phyloP scores from a whole-genome alignment of 148 eudicot genomes.

The Chenopodium formosanum region DNA sequence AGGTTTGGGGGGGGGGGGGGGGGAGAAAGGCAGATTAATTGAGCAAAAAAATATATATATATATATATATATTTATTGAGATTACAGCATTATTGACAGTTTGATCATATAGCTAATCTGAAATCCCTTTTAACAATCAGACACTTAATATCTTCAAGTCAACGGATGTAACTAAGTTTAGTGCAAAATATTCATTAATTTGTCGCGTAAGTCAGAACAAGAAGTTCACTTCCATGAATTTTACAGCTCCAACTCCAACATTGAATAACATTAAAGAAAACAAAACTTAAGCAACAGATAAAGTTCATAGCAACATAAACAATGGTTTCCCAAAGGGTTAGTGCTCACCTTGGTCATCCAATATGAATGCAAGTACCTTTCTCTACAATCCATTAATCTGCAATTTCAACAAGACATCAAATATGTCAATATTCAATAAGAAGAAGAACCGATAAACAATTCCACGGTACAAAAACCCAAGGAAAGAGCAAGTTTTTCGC shows the following conservation, averaged over 20 bases:
- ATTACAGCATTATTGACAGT: no score
- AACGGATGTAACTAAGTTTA: neutral
- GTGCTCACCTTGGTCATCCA: conserved; percentile 37
- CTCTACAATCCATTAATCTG: conserved; percentile 48
- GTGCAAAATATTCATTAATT: neutral
- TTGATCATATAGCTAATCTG: no score
- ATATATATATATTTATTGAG: no score
- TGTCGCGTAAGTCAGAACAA: neutral
- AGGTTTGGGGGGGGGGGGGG: no score
- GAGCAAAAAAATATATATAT: no score
- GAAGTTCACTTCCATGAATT: neutral
- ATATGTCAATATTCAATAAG: neutral
- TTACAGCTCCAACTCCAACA: neutral
- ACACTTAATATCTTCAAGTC: neutral
- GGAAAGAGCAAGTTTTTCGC: neutral
- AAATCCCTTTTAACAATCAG: neutral
- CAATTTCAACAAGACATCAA: conserved; percentile 22
- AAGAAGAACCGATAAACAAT: neutral
- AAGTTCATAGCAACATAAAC: neutral
- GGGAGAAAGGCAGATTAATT: no score
- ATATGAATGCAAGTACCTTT: conserved; percentile 25
- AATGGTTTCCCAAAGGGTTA: neutral
- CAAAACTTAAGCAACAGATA: neutral
- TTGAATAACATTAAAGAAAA: neutral
- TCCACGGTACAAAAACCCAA: neutral